Percentiles rank a stretch among this genome's conserved stretches.
phyloP scores from a whole-genome alignment of 345 rosid genomes.

The Heritiera littoralis region DNA sequence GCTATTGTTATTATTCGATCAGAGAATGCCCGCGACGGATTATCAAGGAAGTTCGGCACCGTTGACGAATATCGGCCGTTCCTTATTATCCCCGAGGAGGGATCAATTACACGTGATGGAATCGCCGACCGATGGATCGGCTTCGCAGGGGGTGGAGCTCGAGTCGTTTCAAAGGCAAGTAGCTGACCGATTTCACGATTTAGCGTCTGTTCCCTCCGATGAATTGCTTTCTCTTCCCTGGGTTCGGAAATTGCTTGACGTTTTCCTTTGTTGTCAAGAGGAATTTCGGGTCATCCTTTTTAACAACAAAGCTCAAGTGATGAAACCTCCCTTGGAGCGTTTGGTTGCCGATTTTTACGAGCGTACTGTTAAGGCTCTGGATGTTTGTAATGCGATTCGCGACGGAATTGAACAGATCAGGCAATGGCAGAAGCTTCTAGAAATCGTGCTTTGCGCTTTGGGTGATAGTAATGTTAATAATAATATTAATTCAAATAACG shows the following conservation, averaged over 20 bases:
- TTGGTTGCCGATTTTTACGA: slow-evolving; percentile 59
- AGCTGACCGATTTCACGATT: slow-evolving; percentile 51
- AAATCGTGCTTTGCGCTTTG: slow-evolving; percentile 68
- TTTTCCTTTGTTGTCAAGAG: slow-evolving; percentile 43
- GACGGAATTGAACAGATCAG: slow-evolving; percentile 83
- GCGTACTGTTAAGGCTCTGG: slow-evolving; percentile 78
- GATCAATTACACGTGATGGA: slow-evolving; percentile 53
- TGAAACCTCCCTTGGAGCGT: slow-evolving; percentile 45
- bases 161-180: slow-evolving; percentile 70
- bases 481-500: background rate
- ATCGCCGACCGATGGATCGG: slow-evolving; percentile 28
- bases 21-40: slow-evolving; percentile 67
- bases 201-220: slow-evolving; percentile 36
- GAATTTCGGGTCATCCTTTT: slow-evolving; percentile 39
- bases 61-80: slow-evolving; percentile 35
- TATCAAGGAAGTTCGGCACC: slow-evolving; percentile 43
- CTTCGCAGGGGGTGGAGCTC: slow-evolving; percentile 48
- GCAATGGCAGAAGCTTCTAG: slow-evolving; percentile 69
- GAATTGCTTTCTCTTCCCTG: slow-evolving; percentile 52
- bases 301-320: slow-evolving; percentile 30
- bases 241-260: slow-evolving; percentile 47
- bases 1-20: background rate
- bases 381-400: slow-evolving; percentile 81
- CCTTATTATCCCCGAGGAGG: slow-evolving; percentile 41
- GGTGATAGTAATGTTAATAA: slow-evolving; percentile 28